Percentiles rank a stretch among this genome's conserved stretches.
Evolutionary conservation across 2,329 filamentous ascomycete species (phyloP).

Genomic region (Penicillium expansum): DNA sequence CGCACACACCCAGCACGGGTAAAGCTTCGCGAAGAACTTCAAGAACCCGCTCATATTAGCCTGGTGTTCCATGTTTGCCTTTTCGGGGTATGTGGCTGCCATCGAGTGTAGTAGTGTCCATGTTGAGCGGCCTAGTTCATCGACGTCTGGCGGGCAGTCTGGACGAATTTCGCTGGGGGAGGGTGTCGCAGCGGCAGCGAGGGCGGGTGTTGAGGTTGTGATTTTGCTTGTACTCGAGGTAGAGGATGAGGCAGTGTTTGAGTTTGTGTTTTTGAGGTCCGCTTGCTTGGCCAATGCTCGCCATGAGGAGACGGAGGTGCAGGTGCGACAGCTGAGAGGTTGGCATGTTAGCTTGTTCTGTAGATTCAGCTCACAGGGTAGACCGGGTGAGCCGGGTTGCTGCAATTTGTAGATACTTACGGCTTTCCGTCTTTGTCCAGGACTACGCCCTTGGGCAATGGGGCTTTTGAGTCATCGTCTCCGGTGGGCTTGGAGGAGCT

Average conservation of each 20-base stretch:
- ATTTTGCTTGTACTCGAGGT: slow-evolving; percentile 22
- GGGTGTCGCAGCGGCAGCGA: slow-evolving; percentile 35
- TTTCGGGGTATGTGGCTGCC: slow-evolving; percentile 77
- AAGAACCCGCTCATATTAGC: slow-evolving; percentile 76
- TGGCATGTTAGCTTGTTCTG: background rate
- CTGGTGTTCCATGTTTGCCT: slow-evolving; percentile 67
- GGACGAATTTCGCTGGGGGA: slow-evolving; percentile 38
- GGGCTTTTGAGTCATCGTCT: slow-evolving; percentile 28
- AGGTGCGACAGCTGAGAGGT: slow-evolving; percentile 46
- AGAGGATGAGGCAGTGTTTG: slow-evolving; percentile 1
- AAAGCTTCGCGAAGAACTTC: slow-evolving; percentile 75
- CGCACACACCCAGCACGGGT: slow-evolving; percentile 94
- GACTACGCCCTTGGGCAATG: slow-evolving; percentile 48
- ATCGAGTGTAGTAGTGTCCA: slow-evolving; percentile 95
- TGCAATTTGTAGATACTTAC: slow-evolving; percentile 31
- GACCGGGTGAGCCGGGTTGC: background rate
- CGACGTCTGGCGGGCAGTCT: slow-evolving; percentile 89
- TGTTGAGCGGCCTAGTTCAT: slow-evolving; percentile 76
- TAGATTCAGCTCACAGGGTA: background rate
- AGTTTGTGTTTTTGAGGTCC: slow-evolving; percentile 22
- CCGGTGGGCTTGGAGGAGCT: slow-evolving; percentile 21
- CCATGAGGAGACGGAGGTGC: slow-evolving; percentile 50
- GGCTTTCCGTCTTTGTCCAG: slow-evolving; percentile 52
- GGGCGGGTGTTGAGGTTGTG: slow-evolving; percentile 35
- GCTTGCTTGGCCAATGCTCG: slow-evolving; percentile 44